A percentile compares a stretch with the other conserved stretches of the same genome.
Evolutionary conservation across 1,284 basidiomycete species (phyloP).

Genomic region (Cronartium quercuum): DNA sequence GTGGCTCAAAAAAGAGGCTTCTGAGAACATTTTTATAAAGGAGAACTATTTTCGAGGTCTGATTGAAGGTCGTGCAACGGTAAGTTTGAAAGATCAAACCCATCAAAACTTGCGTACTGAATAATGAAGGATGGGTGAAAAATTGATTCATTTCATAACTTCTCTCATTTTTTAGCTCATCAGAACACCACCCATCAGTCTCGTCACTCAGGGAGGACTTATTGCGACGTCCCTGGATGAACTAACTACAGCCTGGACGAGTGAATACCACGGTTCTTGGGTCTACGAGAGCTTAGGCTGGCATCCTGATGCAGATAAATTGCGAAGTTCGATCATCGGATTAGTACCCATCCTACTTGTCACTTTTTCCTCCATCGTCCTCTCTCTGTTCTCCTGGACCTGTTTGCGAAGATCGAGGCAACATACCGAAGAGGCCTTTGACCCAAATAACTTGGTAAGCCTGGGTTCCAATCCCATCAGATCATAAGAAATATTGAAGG

Average conservation of each 20-base stretch:
- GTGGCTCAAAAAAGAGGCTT: not conserved
- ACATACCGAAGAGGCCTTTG: conserved; percentile 14
- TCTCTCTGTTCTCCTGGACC: conserved; percentile 9
- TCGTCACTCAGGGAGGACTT: not conserved
- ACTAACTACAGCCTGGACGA: not conserved
- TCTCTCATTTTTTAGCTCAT: not conserved
- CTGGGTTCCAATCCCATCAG: not conserved
- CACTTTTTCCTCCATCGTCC: conserved; percentile 1
- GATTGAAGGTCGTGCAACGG: conserved; percentile 11
- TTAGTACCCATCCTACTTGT: conserved; percentile 10
- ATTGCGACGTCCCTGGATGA: not conserved
- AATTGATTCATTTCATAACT: too few relatives aligned
- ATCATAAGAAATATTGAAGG: too few relatives aligned
- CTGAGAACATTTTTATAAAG: not conserved
- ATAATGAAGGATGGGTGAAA: too few relatives aligned
- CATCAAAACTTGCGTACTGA: too few relatives aligned
- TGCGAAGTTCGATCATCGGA: not conserved
- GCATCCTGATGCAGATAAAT: conserved; percentile 1
- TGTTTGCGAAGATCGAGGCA: not conserved
- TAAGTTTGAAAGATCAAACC: not conserved
- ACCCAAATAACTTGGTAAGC: conserved; percentile 20
- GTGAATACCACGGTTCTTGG: not conserved
- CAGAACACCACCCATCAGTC: conserved; percentile 11
- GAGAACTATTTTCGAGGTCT: conserved; percentile 10
- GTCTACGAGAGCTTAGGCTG: conserved; percentile 20